Evolutionary conservation across 1,284 basidiomycete species (phyloP).

Genomic region (Rhodofomes roseus): DNA sequence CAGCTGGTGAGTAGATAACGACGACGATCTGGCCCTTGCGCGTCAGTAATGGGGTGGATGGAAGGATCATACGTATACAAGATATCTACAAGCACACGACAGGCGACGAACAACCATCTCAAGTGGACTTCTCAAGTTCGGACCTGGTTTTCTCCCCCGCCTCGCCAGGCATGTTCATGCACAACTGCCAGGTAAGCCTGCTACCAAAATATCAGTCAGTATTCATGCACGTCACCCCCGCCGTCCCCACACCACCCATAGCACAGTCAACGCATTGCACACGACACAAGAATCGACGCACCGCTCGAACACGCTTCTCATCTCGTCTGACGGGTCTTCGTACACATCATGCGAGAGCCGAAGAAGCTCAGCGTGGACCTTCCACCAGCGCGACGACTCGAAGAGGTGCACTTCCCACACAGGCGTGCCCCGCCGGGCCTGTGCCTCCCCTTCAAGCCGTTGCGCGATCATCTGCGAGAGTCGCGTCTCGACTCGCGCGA

Average conservation of each 20-base stretch:
- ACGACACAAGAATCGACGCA: neutral
- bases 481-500: neutral
- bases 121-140: neutral
- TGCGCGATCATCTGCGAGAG: neutral
- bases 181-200: neutral
- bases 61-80: no score
- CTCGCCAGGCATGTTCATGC: neutral
- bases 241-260: no score
- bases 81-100: neutral
- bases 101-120: neutral
- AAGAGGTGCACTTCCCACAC: neutral
- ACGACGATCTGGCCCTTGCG: neutral
- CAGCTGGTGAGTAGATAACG: neutral
- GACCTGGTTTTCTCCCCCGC: neutral
- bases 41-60: no score
- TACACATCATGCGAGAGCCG: neutral
- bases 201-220: neutral
- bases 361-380: neutral
- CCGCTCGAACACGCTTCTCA: neutral
- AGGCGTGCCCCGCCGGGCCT: neutral
- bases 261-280: no score
- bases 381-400: neutral
- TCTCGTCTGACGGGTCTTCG: neutral
- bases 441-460: neutral
- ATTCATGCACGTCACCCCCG: neutral